Base-by-base conservation (phyloP, 768 basidiomycete genomes). In the Agaricus subrufescens region DNA sequence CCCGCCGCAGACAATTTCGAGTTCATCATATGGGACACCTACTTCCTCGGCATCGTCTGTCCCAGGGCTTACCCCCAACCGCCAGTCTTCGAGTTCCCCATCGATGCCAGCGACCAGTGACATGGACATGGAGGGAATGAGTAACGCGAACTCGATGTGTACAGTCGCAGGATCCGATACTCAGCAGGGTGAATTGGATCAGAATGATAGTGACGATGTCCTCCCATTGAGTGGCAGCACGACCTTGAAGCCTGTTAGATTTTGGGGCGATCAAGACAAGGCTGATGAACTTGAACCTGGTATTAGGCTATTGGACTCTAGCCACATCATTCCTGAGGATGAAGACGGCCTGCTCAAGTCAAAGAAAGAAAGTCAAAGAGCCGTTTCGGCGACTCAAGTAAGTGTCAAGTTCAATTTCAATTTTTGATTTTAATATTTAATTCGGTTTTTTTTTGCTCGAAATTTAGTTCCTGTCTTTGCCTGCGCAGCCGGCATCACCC, bases 31-130 rank as follows among this genome's bases (percentile, higher is more conserved):
- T 26, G 69, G 68, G 5, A 70, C 75, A 40, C 72, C 74, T 12
- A 72, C 78, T 27, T 67, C 70, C 4, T 67, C 74, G 39, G 72
- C 73, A 31, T 71, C 74, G 4, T 76, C 76, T 9, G 62, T 87
- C 45, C 87, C 88, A n/a, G 82, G 77, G 48, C 76, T 89, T 30
- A 82, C 80, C 8, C 83, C 86, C 0, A 83, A 82, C 63, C 66
- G 73, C 40, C 83, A 77, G 61, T 86, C 86, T 2, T 89, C 86
- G 9, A 88, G 86, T 62, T 85, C 86, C 1, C 79, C 79, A 12
- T 63, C 61, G 30, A 56, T 68, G 34, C 73, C 70, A 48, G 65
- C 73, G 8, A 75, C 73, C 4, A 75, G 74, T 52, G 75, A 76
- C 40, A 63, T 71, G 56, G 73, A 72, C 43, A 58, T 69, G 40